Percentiles rank a stretch among this genome's conserved stretches.
Evolutionary conservation across 805 yeast genomes (phyloP).

Genomic region (Starmerella roubikii): DNA sequence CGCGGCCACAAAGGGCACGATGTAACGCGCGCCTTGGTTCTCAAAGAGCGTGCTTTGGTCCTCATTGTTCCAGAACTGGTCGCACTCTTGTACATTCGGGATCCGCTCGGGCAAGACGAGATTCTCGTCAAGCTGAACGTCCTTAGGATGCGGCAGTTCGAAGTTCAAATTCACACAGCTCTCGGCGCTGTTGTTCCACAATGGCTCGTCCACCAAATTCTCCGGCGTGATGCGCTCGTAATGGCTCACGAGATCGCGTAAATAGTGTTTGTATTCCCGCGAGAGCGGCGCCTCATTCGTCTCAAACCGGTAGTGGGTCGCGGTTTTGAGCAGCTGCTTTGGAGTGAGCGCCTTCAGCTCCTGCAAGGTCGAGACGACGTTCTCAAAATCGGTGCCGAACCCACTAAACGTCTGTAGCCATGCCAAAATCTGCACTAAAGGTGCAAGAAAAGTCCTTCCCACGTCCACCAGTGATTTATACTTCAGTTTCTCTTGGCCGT

Average conservation of each 20-base stretch:
- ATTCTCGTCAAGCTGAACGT: conserved; percentile 26
- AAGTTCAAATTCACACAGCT: conserved; percentile 6
- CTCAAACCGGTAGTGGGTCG: conserved; percentile 72
- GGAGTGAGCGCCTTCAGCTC: conserved; percentile 55
- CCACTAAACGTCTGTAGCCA: conserved; percentile 82
- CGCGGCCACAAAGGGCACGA: conserved; percentile 16
- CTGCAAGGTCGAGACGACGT: conserved; percentile 33
- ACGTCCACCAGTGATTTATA: conserved; percentile 53
- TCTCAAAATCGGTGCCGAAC: conserved; percentile 37
- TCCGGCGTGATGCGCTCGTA: conserved; percentile 13
- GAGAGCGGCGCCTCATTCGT: conserved; percentile 61
- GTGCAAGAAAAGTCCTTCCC: conserved; percentile 53
- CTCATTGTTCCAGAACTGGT: conserved; percentile 61
- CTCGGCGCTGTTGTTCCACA: neutral
- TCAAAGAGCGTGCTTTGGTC: conserved; percentile 44
- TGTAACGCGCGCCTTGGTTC: conserved; percentile 17
- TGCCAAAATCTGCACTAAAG: conserved; percentile 67
- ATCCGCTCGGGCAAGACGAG: conserved; percentile 38
- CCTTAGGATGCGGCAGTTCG: conserved; percentile 15
- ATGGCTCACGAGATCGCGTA: conserved; percentile 28
- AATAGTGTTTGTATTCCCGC: conserved; percentile 34
- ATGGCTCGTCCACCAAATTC: neutral
- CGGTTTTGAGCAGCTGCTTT: conserved; percentile 52
- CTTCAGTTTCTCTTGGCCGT: conserved; percentile 17
- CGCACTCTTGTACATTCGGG: conserved; percentile 62